Base-by-base conservation (phyloP, 805 yeast species). In the Aciculoconidium aculeatum region DNA sequence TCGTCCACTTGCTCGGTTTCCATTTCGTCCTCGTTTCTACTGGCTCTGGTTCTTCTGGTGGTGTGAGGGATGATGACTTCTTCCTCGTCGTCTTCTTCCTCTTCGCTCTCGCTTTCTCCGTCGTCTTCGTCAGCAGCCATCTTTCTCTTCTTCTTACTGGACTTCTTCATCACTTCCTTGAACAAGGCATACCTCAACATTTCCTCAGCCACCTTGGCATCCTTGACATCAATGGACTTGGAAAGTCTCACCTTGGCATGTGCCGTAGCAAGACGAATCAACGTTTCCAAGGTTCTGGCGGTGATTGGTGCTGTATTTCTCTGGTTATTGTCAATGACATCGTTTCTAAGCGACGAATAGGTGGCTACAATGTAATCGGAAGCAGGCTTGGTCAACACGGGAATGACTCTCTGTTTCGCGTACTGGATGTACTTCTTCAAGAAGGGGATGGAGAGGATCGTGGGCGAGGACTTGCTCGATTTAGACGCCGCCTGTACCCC, bases 281-380 rank as follows among this genome's bases (percentile, higher is more conserved):
- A 67, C 0, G 98, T 90, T 58, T 90, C 98, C 44, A 90, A 67
- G 4, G 97, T 92, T 77, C 98, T 83, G n/a, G 97, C 95, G 2
- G 98, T 90, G 42, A 90, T 84, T 20, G 98, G 97, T 1, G 95
- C 80, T 1, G 96, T 88, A 49, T 77, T 72, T 30, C 81, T 73
- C 42, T 78, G 82, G 47, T 78, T 80, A 36, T 58, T 65, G 21
- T 68, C 71, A 30, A 68, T 61, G 32, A 70, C 70, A 40, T 80
- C 83, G 53, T 87, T 88, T 63, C 98, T 75, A 41, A 92, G 67
- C 8, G 77, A 76, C 2, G 95, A 65, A 52, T 90, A 92, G 11
- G 82, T 75, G 31, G 71, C 73, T 13, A 87, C 92, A 47, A 92
- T 86, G 53, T 80, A 72, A 31, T 77, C 81, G 7, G 87, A 72